A percentile compares a stretch with the other conserved stretches of the same genome.
These are phyloP conservation scores for Neltuma alba DNA, from an alignment of 306 rosid species.

Conservation along the genomic window DNA sequence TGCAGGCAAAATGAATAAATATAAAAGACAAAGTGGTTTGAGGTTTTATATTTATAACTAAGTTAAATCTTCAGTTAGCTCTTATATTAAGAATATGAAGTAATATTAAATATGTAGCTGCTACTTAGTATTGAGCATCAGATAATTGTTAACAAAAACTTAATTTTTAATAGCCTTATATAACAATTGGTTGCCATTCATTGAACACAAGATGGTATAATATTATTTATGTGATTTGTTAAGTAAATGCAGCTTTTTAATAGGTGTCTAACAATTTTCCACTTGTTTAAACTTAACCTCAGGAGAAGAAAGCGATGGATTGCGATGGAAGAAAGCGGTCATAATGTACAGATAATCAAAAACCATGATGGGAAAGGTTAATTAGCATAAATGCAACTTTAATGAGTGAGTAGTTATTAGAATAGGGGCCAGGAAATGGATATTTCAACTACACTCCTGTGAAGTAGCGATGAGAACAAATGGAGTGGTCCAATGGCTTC, in stretches of 20 bases:
- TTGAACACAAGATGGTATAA: background rate
- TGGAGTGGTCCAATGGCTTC: slow-evolving; percentile 15
- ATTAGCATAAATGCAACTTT: background rate
- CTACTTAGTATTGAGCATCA: no score
- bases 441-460: slow-evolving; percentile 37
- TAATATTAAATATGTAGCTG: no score
- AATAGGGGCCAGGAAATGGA: slow-evolving; percentile 43
- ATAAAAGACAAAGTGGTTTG: no score
- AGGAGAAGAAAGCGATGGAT: slow-evolving; percentile 23
- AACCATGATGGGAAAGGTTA: background rate
- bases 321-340: slow-evolving; percentile 32
- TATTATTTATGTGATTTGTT: background rate
- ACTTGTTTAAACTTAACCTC: slow-evolving; percentile 1
- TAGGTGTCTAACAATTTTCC: background rate
- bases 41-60: no score
- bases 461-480: slow-evolving; percentile 22
- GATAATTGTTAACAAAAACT: no score
- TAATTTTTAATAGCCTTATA: no score
- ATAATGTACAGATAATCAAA: background rate
- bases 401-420: background rate
- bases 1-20: no score
- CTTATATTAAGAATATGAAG: no score
- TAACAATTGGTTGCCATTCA: background rate
- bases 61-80: no score
- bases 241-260: slow-evolving; percentile 20